phyloP scores from a whole-genome alignment of 192 early-diverging fungal species.

The Phlyctochytrium bullatum region DNA sequence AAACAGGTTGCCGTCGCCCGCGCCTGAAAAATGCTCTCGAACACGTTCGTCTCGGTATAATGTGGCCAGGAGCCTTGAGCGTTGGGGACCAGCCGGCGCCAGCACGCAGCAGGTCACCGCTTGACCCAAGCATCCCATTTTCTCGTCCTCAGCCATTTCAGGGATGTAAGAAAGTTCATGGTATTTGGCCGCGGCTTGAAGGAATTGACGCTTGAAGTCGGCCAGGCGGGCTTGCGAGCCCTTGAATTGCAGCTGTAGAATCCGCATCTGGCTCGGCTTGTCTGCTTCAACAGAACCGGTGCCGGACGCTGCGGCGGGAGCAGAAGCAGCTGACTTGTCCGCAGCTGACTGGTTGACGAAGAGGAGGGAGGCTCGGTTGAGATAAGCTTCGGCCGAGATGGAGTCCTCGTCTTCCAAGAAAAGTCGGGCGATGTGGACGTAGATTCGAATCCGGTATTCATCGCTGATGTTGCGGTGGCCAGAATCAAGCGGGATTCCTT shows the following conservation, averaged over 20 bases:
- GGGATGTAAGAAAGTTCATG: slow-evolving; percentile 77
- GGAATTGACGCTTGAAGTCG: slow-evolving; percentile 82
- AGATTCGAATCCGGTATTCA: slow-evolving; percentile 73
- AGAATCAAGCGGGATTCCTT: slow-evolving; percentile 89
- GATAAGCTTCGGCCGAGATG: slow-evolving; percentile 73
- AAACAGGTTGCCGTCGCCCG: slow-evolving; percentile 25
- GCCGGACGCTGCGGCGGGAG: not conserved
- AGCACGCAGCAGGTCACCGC: slow-evolving; percentile 91
- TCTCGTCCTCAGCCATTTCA: slow-evolving; percentile 60
- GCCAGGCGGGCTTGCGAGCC: slow-evolving; percentile 78
- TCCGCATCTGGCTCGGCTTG: not conserved
- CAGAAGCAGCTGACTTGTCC: slow-evolving; percentile 7
- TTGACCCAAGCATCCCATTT: slow-evolving; percentile 39
- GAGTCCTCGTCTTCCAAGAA: slow-evolving; percentile 83
- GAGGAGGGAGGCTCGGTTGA: slow-evolving; percentile 78
- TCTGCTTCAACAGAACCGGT: not conserved
- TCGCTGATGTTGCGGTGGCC: slow-evolving; percentile 66
- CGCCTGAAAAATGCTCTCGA: slow-evolving; percentile 60
- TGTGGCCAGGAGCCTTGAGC: slow-evolving; percentile 81
- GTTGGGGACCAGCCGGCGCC: slow-evolving; percentile 85
- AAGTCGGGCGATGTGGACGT: slow-evolving; percentile 81
- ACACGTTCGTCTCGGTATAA: slow-evolving; percentile 91
- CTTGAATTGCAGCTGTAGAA: slow-evolving; percentile 62
- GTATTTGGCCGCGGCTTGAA: slow-evolving; percentile 81
- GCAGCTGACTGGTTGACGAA: slow-evolving; percentile 36